Evolutionary conservation across 495 filamentous ascomycete species (phyloP), one percentile per base, ranked within the genome.

Genomic region (Patellaria atrata): DNA sequence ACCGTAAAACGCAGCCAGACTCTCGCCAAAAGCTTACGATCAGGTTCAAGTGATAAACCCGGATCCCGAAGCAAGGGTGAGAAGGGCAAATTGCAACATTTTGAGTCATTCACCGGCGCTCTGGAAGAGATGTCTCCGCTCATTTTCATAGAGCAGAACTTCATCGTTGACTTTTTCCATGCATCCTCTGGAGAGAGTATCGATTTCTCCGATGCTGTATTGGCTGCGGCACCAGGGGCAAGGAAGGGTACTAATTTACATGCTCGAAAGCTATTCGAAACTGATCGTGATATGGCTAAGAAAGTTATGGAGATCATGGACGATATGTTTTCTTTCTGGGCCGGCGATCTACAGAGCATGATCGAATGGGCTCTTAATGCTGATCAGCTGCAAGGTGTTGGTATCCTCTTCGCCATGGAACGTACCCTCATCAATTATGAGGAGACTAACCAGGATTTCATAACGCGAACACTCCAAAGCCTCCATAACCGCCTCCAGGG

Each of bases 131-230:
- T 81, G 36, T 56, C 82, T 28, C 76, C 73, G 14, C 68, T 89
- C 38, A 73, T 94, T 24, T 76, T 78, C 30, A 79, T 79, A 41
- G 87, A 96, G 59, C 87, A 96, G 54, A 94, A 94, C 50, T 96
- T 94, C 47, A 61, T 93, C 18, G 73, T 91, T 15, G 80, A 89
- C 35, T 89, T 93, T 57, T 96, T 94, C 63, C 84, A 93, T 37
- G 67, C 89, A 6, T 78, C 74, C 22, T 89, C 83, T 11, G 62
- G 82, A 9, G 71, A 78, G 35, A 75, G 67, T 10, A 58, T 66
- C 10, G 86, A 94, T 44, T 96, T 93, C 46, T 63, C 75, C 1
- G 87, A 96, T 28, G 66, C 82, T 2, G 73, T 92, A 13, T 59
- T 66, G 14, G 62, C 68, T 4, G 65, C 70, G 2, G 55, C 62